Conservation (phyloP, 257 asterid species). For the Solanum chiquidenum region DNA sequence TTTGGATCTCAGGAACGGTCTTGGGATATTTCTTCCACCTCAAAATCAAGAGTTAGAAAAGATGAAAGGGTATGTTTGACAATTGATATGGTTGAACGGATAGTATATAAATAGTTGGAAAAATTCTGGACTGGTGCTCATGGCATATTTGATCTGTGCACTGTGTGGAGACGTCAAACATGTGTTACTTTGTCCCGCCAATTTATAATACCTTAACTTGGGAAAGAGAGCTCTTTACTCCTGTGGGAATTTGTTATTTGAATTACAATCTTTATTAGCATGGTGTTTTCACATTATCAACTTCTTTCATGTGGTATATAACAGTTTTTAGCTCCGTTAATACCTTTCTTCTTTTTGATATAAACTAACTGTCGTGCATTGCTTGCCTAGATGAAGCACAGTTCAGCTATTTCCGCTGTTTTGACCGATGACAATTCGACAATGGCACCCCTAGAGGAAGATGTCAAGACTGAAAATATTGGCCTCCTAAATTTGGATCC, state of each 20-base stretch:
- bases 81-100: not conserved
- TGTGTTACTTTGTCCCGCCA: not conserved
- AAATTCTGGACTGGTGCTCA: not conserved
- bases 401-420: slow-evolving; percentile 37
- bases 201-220: not conserved
- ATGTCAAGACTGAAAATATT: slow-evolving; percentile 19
- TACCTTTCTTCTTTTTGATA: not conserved
- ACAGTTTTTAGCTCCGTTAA: not conserved
- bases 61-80: not conserved
- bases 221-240: not conserved
- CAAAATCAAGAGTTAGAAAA: not conserved
- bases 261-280: not conserved
- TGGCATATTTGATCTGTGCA: not conserved
- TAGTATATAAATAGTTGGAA: not conserved
- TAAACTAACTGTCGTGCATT: slow-evolving; percentile 6
- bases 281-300: not conserved
- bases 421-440: slow-evolving; percentile 30
- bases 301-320: not conserved
- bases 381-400: slow-evolving; percentile 26
- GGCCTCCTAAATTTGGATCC: slow-evolving; percentile 51
- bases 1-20: not conserved
- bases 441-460: slow-evolving; percentile 32
- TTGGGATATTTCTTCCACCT: not conserved
- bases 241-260: not conserved
- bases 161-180: not conserved